Evolutionary conservation across 1,284 basidiomycete genomes (phyloP).

Genomic region (Volvariella volvacea): DNA sequence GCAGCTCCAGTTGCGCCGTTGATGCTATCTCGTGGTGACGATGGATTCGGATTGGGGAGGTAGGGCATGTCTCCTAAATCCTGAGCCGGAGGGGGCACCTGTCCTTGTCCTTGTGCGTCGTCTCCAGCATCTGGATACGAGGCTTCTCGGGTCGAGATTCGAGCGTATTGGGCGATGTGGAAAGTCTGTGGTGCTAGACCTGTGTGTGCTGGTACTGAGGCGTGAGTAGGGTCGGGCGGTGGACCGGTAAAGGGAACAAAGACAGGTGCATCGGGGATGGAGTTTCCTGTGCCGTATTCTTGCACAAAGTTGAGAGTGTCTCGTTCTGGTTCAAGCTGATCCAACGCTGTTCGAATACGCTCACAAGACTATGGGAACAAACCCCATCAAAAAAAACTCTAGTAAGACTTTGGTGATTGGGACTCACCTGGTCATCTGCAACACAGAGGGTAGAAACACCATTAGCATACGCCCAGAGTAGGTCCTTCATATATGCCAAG

Average conservation of each 20-base stretch:
- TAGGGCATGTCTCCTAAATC: too few species aligned
- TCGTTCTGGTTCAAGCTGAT: constrained; percentile 73
- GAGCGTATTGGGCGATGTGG: background rate
- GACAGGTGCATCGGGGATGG: constrained; percentile 69
- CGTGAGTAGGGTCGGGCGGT: constrained; percentile 11
- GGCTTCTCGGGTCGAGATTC: background rate
- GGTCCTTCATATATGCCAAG: constrained; percentile 90
- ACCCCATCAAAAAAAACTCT: constrained; percentile 3
- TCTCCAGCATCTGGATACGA: background rate
- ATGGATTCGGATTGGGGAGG: too few species aligned
- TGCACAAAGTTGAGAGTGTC: constrained; percentile 82
- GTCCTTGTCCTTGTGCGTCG: too few species aligned
- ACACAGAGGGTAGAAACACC: constrained; percentile 93
- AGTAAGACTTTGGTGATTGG: background rate
- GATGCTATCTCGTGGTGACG: too few species aligned
- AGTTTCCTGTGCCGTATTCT: constrained; percentile 78
- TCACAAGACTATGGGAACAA: constrained; percentile 74
- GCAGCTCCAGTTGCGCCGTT: too few species aligned
- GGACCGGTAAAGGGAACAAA: constrained; percentile 56
- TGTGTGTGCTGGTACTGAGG: background rate
- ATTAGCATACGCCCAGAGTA: constrained; percentile 95
- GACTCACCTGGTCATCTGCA: constrained; percentile 85
- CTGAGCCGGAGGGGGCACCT: background rate
- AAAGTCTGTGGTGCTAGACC: background rate
- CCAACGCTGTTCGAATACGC: constrained; percentile 72